Evolutionary conservation across 345 rosid genomes (phyloP).

Genomic region (Ricinus communis): DNA sequence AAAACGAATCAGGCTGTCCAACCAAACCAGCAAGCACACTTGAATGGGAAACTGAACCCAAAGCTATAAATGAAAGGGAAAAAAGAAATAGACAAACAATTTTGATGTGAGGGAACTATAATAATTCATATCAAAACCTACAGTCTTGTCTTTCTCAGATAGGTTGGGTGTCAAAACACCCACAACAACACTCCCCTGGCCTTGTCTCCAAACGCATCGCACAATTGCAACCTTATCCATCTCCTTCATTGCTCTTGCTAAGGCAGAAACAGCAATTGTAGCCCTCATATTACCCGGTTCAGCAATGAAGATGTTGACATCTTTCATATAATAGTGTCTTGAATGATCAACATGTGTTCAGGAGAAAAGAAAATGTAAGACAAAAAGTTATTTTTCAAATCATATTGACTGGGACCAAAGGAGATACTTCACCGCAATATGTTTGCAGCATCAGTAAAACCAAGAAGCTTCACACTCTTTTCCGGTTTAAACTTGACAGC

Average conservation of each 20-base stretch:
- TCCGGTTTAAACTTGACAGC: constrained; percentile 83
- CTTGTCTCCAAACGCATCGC: constrained; percentile 97
- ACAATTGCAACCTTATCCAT: constrained; percentile 71
- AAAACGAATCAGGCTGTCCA: constrained; percentile 86
- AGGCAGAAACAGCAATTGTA: constrained; percentile 66
- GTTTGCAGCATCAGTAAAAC: constrained; percentile 76
- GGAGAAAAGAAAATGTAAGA: not conserved
- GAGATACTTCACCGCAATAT: constrained; percentile 50
- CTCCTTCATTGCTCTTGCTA: constrained; percentile 88
- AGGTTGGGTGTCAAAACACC: constrained; percentile 82
- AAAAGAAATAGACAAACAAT: constrained; percentile 5
- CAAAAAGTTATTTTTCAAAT: constrained; percentile 14
- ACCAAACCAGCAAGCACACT: constrained; percentile 17
- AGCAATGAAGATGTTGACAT: constrained; percentile 73
- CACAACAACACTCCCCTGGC: constrained; percentile 66
- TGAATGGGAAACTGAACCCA: constrained; percentile 15
- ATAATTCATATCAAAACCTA: constrained; percentile 35
- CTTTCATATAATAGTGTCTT: constrained; percentile 96
- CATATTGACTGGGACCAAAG: constrained; percentile 16
- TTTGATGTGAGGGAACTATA: not conserved
- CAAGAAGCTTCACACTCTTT: constrained; percentile 86
- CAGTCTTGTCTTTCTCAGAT: constrained; percentile 60
- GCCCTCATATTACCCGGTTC: constrained; percentile 74
- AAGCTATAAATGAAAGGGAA: constrained; percentile 9
- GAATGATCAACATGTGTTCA: constrained; percentile 24